Conservation (phyloP, 306 rosid genomes). For the Casuarina glauca region DNA sequence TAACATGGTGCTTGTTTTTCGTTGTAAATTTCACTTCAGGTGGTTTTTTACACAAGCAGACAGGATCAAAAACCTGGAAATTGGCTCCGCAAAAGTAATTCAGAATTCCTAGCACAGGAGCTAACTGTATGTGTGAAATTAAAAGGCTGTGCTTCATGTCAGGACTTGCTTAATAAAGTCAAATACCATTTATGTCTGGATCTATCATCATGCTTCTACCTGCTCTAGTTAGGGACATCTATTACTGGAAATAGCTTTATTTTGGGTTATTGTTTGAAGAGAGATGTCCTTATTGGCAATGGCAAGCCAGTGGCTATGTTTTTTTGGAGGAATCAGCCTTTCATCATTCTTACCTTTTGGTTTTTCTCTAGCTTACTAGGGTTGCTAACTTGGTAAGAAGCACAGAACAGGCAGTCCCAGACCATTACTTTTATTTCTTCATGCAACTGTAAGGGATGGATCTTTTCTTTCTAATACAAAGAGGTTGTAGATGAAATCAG, state of each 20-base stretch:
- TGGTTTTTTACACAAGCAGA: conserved; percentile 50
- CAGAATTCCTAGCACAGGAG: conserved; percentile 17
- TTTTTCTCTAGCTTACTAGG: not conserved
- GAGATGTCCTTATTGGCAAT: too few species aligned
- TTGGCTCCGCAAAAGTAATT: conserved; percentile 43
- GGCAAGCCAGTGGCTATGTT: too few species aligned
- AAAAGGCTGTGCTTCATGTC: conserved; percentile 17
- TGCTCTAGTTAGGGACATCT: too few species aligned
- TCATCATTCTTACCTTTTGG: not conserved
- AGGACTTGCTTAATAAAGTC: too few species aligned
- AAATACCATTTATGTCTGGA: too few species aligned
- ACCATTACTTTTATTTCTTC: not conserved
- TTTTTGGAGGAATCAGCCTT: not conserved
- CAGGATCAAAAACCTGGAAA: conserved; percentile 55
- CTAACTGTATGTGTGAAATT: conserved; percentile 7
- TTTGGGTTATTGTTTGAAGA: too few species aligned
- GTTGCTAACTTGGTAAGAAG: not conserved
- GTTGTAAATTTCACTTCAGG: conserved; percentile 48
- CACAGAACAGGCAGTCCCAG: not conserved
- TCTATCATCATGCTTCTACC: too few species aligned
- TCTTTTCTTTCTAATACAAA: not conserved
- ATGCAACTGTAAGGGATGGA: not conserved
- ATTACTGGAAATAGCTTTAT: too few species aligned
- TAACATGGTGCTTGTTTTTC: conserved; percentile 13
- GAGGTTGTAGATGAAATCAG: not conserved